Conservation (phyloP, 345 rosid genomes). For the Eucalyptus tenuipes region DNA sequence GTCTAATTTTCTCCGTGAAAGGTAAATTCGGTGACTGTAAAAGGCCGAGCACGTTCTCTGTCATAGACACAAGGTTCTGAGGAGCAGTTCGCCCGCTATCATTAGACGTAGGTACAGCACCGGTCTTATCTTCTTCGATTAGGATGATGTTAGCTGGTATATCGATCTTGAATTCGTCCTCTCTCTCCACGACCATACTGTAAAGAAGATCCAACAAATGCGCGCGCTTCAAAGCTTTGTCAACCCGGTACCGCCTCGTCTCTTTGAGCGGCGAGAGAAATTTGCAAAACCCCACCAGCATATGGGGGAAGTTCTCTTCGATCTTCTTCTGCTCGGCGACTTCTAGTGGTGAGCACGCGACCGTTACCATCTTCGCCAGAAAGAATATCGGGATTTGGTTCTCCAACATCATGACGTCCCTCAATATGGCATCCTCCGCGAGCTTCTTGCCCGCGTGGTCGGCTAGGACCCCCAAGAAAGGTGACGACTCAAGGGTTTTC, state of each 20-base stretch:
- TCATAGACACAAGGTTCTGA: background rate
- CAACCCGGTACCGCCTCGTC: background rate
- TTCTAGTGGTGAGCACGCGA: background rate
- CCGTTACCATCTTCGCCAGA: background rate
- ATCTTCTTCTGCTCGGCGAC: background rate
- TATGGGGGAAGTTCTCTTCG: background rate
- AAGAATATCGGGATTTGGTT: background rate
- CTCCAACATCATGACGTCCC: background rate
- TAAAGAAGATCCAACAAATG: background rate
- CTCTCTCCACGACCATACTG: background rate
- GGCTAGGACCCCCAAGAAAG: background rate
- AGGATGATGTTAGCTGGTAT: background rate
- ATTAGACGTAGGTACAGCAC: background rate
- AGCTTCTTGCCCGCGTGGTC: background rate
- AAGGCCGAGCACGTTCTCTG: background rate
- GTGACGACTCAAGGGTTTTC: background rate
- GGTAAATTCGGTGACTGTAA: background rate
- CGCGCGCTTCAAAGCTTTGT: background rate
- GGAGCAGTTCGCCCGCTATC: background rate
- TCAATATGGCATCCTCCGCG: background rate
- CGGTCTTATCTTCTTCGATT: background rate
- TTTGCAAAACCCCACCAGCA: background rate
- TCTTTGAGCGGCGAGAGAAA: background rate
- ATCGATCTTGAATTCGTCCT: background rate
- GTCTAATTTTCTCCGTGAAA: no score